phyloP scores from a whole-genome alignment of 768 basidiomycete genomes.

The Pleurotus tuber-regium region DNA sequence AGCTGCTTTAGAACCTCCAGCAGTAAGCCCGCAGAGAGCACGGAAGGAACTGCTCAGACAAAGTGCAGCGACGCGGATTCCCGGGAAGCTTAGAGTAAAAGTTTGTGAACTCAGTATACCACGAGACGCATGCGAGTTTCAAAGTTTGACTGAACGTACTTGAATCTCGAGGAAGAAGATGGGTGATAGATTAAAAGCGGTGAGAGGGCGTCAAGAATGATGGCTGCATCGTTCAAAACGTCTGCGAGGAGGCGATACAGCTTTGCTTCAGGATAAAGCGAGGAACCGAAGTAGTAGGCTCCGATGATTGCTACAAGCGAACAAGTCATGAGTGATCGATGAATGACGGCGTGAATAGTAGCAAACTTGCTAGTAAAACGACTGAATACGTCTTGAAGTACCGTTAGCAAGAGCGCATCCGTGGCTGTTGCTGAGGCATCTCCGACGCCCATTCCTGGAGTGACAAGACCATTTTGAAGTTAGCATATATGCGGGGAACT shows the following conservation, averaged over 20 bases:
- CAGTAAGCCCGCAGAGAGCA: slow-evolving; percentile 60
- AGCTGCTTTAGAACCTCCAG: slow-evolving; percentile 69
- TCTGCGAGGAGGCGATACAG: slow-evolving; percentile 67
- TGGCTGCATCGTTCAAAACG: slow-evolving; percentile 58
- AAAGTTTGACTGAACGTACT: not conserved
- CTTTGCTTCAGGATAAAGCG: slow-evolving; percentile 68
- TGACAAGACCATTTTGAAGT: not conserved
- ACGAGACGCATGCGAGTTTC: not conserved
- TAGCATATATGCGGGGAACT: not conserved
- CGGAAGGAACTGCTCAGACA: slow-evolving; percentile 60
- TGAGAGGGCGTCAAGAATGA: slow-evolving; percentile 58
- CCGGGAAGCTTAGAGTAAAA: slow-evolving; percentile 25
- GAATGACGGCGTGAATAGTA: not conserved
- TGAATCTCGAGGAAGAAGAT: slow-evolving; percentile 6
- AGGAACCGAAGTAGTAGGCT: slow-evolving; percentile 62
- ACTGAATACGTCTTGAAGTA: slow-evolving; percentile 64
- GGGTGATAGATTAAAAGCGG: slow-evolving; percentile 46
- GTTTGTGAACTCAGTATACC: too few species aligned
- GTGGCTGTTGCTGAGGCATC: slow-evolving; percentile 65
- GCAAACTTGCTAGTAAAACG: slow-evolving; percentile 55
- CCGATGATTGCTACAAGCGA: slow-evolving; percentile 51
- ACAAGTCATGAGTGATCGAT: not conserved
- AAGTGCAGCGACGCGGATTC: slow-evolving; percentile 44
- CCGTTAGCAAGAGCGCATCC: slow-evolving; percentile 58
- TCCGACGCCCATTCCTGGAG: slow-evolving; percentile 75